Percentiles rank a stretch among this genome's conserved stretches.
These are phyloP conservation scores for Cubamyces lactineus DNA, from an alignment of 768 basidiomycete genomes.

Conservation along the genomic window DNA sequence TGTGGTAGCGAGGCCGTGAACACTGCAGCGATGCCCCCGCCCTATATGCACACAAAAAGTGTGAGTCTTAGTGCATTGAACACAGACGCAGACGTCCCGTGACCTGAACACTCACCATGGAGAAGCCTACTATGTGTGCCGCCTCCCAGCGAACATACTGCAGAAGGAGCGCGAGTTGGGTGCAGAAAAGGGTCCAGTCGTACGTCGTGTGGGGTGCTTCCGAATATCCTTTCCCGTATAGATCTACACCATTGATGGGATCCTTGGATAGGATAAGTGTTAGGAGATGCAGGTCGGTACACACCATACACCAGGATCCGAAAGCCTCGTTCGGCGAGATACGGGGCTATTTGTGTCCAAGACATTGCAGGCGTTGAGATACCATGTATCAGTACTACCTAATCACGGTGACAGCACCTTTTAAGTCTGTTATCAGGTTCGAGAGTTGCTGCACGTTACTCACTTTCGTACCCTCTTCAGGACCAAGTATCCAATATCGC, in stretches of 20 bases:
- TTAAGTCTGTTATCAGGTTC: neutral
- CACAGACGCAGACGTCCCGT: too few species aligned
- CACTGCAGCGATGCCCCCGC: constrained; percentile 71
- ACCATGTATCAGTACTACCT: constrained; percentile 81
- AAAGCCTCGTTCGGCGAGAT: constrained; percentile 62
- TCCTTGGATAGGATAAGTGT: too few species aligned
- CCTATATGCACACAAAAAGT: constrained; percentile 50
- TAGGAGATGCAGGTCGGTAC: constrained; percentile 8
- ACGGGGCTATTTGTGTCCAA: constrained; percentile 72
- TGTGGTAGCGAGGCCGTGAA: constrained; percentile 72
- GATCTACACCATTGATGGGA: constrained; percentile 49
- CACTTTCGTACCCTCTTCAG: constrained; percentile 69
- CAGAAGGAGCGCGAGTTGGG: constrained; percentile 80
- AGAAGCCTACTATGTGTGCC: constrained; percentile 67
- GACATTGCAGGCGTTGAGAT: constrained; percentile 74
- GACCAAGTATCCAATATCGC: constrained; percentile 78
- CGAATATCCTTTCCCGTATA: constrained; percentile 85
- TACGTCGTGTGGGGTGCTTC: constrained; percentile 73
- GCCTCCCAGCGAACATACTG: constrained; percentile 75
- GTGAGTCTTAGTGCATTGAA: too few species aligned
- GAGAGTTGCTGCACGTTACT: constrained; percentile 8
- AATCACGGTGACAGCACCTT: neutral
- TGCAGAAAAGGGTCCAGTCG: constrained; percentile 61
- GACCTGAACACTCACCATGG: constrained; percentile 57
- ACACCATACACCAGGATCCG: constrained; percentile 77